Evolutionary conservation across 2,329 filamentous ascomycete species (phyloP).

Genomic region (Colletotrichum phormii): DNA sequence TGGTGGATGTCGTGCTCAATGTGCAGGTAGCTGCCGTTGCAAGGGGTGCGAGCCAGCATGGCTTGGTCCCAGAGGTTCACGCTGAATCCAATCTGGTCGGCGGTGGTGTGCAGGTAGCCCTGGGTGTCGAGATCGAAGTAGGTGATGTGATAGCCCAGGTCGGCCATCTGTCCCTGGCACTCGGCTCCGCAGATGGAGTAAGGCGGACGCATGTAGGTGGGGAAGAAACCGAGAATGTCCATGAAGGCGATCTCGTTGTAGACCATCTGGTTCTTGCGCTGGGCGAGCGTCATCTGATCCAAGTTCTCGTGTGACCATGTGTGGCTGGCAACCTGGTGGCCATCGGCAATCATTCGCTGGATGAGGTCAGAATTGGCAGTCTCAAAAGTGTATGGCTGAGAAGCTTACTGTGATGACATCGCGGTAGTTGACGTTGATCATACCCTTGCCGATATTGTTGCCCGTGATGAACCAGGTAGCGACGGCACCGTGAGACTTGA

Average conservation of each 20-base stretch:
- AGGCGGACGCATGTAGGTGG: conserved; percentile 56
- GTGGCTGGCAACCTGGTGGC: conserved; percentile 62
- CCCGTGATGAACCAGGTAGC: conserved; percentile 53
- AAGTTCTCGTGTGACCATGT: conserved; percentile 60
- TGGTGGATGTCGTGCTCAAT: conserved; percentile 59
- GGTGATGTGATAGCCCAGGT: conserved; percentile 32
- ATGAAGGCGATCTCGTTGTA: conserved; percentile 59
- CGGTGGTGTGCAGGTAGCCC: conserved; percentile 39
- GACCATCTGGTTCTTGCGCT: conserved; percentile 53
- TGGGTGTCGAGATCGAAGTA: conserved; percentile 43
- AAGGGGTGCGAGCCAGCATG: conserved; percentile 43
- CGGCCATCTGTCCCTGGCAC: conserved; percentile 27
- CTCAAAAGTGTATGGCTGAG: conserved; percentile 25
- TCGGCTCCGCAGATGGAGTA: conserved; percentile 39
- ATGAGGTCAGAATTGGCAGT: not conserved
- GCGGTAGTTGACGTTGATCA: conserved; percentile 46
- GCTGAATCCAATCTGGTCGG: conserved; percentile 43
- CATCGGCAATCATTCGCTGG: conserved; percentile 54
- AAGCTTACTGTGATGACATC: conserved; percentile 47
- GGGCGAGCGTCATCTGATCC: conserved; percentile 46
- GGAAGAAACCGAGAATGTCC: conserved; percentile 56
- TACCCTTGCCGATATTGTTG: conserved; percentile 48
- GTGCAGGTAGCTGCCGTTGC: conserved; percentile 38
- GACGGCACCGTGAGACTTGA: conserved; percentile 46
- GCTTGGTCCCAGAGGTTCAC: conserved; percentile 49